A percentile compares a stretch with the other conserved stretches of the same genome.
Conservation (phyloP, 2,329 filamentous ascomycete genomes). For the Aaosphaeria pasadenensis region DNA sequence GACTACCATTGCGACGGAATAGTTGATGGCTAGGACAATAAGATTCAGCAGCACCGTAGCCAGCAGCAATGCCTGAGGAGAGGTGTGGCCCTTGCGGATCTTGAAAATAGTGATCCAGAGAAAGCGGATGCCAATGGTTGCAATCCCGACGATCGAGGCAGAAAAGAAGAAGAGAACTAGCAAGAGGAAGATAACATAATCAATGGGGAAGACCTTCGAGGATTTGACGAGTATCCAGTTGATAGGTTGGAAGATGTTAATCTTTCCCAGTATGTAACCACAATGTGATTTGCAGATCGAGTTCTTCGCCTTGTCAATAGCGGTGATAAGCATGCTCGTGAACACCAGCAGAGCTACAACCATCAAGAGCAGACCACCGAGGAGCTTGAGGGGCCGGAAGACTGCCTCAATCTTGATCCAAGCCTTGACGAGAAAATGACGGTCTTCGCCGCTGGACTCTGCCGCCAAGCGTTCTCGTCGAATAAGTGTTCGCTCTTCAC, state of each 20-base stretch:
- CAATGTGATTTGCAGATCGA: conserved; percentile 87
- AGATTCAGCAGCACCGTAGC: conserved; percentile 88
- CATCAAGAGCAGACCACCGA: conserved; percentile 78
- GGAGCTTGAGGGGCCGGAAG: conserved; percentile 82
- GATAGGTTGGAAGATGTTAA: conserved; percentile 91
- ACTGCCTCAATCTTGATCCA: conserved; percentile 82
- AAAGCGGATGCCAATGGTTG: conserved; percentile 87
- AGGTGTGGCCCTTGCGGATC: conserved; percentile 83
- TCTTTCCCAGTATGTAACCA: conserved; percentile 83
- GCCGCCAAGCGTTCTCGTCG: conserved; percentile 84
- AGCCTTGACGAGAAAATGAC: conserved; percentile 65
- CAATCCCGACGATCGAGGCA: conserved; percentile 82
- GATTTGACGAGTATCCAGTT: conserved; percentile 86
- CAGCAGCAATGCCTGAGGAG: conserved; percentile 86
- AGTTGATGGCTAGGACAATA: conserved; percentile 88
- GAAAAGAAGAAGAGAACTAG: conserved; percentile 85
- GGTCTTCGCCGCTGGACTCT: conserved; percentile 76
- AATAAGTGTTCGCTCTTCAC: conserved; percentile 89
- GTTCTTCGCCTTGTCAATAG: conserved; percentile 94
- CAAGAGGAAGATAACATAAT: conserved; percentile 86
- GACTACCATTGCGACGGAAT: conserved; percentile 87
- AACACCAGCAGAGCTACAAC: conserved; percentile 73
- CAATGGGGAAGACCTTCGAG: conserved; percentile 81
- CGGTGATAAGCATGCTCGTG: conserved; percentile 91
- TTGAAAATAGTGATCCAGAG: conserved; percentile 93